Evolutionary conservation across 176 grass and related monocot species (phyloP), one percentile per base, ranked within the genome.

Genomic region (Avena eriantha): DNA sequence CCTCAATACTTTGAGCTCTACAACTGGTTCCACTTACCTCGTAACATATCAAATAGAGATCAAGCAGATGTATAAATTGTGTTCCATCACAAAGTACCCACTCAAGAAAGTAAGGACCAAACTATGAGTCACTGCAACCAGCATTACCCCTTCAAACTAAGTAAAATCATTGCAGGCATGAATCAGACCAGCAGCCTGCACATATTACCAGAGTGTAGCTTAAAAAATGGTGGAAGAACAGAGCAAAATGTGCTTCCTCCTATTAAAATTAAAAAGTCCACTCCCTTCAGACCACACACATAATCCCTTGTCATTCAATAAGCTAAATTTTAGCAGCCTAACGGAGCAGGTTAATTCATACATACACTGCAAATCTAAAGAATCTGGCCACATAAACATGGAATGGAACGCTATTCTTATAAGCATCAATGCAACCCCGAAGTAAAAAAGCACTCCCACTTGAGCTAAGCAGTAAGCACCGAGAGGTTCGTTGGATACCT

Each of bases 401-500:
- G 45, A n/a, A 43, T 46, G 78, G 24, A 8, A 8, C 11, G 11
- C 33, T 26, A 63, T 67, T 15, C 9, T 24, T 47, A 50, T 9
- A 71, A 72, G 9, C 0, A 15, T 82, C 53, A 22, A n/a, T 35
- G 14, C 22, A 72, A 73, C 24, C 34, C 18, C 18, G 36, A 79
- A 66, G 47, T 10, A 79, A 58, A 45, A 70, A 55, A 34, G 4
- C 31, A 66, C 74, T 12, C 55, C 23, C 23, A 78, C 19, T 83
- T 41, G 17, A 90, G 84, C 55, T n/a, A 60, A 85, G 83, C 36
- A 58, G 34, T 69, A 68, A 48, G 34, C 22, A 78, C 51, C 11
- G 31, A 66, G 41, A 1, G 69, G 74, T 50, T 26, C 71, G 73
- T 82, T 47, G 24, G 35, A 56, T 89, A 98, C 96, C 93, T 0